Base-by-base conservation (phyloP, 805 yeast genomes). In the Monosporozyma servazzii region DNA sequence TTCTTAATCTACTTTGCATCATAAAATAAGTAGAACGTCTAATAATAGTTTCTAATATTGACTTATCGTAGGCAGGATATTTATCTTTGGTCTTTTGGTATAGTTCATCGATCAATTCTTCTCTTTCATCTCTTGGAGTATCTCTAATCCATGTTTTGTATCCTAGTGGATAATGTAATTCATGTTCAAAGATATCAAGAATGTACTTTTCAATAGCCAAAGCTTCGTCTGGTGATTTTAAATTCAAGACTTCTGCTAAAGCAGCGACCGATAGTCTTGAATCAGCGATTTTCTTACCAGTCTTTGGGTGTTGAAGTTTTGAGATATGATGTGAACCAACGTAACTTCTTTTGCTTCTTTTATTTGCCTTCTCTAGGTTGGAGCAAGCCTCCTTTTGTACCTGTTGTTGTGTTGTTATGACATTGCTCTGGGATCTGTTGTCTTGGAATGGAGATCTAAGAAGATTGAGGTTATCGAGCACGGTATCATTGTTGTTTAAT, bases 61-160 rank as follows among this genome's bases (percentile, higher is more conserved):
- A 48, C 47, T 71, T 72, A 45, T 76, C 69, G 59, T 84, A 80
- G 27, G 80, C 80, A 3, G 70, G 70, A 59, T 76, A 81, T 43
- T 72, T 74, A 2, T 58, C 59, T 31, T 70, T 71, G 6, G 84
- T 80, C 51, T 75, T 70, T 6, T 60, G 58, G 58, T 75, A 71
- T 47, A 88, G 72, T 53, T 75, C 71, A 5, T 59, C 56, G 54
- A 75, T 72, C 39, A 88, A 72, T 48, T 73, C 68, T 25, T 72
- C 72, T 42, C 96, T 73, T 54, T 77, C 76, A 4, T 66, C 68
- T 49, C 73, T 75, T 1, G 77, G 73, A 0, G 93, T 85, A 60
- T 85, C 96, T 55, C 95, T 74, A 43, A 86, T 82, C 96, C 96
- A 88, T 0, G 95, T 86, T 60, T 79, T 79, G 55, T 80, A 77